Evolutionary conservation across 2,329 filamentous ascomycete genomes (phyloP), one percentile per base, ranked within the genome.

Genomic region (Thielaviopsis euricoi): DNA sequence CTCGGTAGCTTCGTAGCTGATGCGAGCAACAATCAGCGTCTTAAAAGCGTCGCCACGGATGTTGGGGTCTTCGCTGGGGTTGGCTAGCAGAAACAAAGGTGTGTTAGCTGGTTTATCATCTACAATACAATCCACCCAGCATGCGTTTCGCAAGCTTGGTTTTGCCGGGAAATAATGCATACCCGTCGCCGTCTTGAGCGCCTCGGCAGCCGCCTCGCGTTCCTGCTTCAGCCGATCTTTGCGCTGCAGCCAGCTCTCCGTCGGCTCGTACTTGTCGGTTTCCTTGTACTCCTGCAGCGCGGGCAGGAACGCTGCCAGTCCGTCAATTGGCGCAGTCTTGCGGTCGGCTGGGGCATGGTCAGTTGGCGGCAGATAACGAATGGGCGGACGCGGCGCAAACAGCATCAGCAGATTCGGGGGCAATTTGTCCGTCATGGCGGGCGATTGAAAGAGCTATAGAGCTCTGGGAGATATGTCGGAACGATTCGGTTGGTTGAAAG

Each of bases 31-130:
- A 66, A 98, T 94, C 55, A 98, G 76, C 15, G 93, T 98, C 73
- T 88, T 95, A 76, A 93, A 96, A 1, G 91, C 86, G 73, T 97
- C 90, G 58, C 93, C 91, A 63, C 89, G 82, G 63, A 95, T 85
- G 65, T 96, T 93, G 13, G 86, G 80, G 66, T 98, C 93, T 43
- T 93, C 83, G 23, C 76, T 74, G 6, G 93, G 91, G 62, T 91
- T 87, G 71, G 87, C 90, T 90, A 63, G 43, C 62, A 21, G 25
- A 19, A 9, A 51, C 22, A 21, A 5, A 19, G 6, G 3, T 23
- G 4, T 51, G 17, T 40, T 25, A 19, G 19, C 13, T 17, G 52
- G 25, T 22, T 33, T n/a, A n/a, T n/a, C n/a, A n/a, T n/a, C n/a
- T n/a, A n/a, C n/a, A n/a, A n/a, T n/a, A 12, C 19, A 15, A 56